Base-by-base conservation (phyloP, 129 eudicot species). In the Rutidosis leptorrhynchoides region DNA sequence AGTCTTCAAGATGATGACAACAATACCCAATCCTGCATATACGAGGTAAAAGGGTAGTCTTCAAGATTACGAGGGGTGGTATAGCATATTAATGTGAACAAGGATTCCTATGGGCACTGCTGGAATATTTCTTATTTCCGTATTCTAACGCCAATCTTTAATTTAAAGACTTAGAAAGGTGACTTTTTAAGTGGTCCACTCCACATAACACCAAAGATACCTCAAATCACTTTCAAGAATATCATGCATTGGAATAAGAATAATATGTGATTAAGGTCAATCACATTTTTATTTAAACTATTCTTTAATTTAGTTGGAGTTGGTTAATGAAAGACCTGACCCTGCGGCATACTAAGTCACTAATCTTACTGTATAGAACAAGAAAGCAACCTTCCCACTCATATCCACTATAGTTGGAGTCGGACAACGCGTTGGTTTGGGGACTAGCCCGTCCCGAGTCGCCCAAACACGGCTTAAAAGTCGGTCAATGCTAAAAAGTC, bases 181-280 rank as follows among this genome's bases (percentile, higher is more conserved):
- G 24, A 29, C 49, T 60, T 67, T 67, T 59, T 37, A 67, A 35
- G 69, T 49, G 74, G 57, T 75, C 74, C 74, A 16, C 56, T 61
- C 57, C 74, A 75, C 70, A 75, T 61, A 51, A 49, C 69, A 68
- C 80, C 74, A 51, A 74, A 74, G 62, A 67, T 74, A 48, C 63
- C 62, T 68, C 74, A 60, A 59, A 60, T 53, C 68, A 61, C 56
- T 68, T 60, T 68, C 80, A 75, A 61, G 64, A 75, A 35, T 68
- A 75, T 67, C 48, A 68, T 49, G 55, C 68, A 57, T 65, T 24
- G n/a, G 22, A 19, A 65, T 74, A 57, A 65, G 62, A 17, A 23
- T 17, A 40, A 49, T 62, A 49, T 42, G 63, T 67, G 20, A 58
- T 56, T 65, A 74, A 65, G 78, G 60, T 65, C 59, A 10, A 53